These are phyloP conservation scores for Clavispora asparagi DNA, from an alignment of 805 yeast genomes.

Conservation along the genomic window DNA sequence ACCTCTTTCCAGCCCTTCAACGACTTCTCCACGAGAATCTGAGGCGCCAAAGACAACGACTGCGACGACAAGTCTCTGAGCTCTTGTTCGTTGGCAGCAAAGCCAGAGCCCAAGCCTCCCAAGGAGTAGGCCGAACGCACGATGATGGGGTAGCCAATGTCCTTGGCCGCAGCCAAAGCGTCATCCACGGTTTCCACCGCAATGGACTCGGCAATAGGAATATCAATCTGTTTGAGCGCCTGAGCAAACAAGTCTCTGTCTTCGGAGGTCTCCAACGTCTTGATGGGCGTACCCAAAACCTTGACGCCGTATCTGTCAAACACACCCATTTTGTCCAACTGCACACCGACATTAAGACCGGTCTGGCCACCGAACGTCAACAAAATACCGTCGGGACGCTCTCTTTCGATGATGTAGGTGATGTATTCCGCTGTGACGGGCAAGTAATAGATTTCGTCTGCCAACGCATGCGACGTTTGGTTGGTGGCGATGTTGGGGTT, in stretches of 20 bases:
- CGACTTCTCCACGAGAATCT: constrained; percentile 92
- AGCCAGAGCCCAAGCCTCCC: constrained; percentile 98
- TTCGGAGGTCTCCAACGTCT: constrained; percentile 92
- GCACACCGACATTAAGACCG: constrained; percentile 92
- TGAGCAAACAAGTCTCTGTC: constrained; percentile 95
- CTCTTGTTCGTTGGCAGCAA: constrained; percentile 80
- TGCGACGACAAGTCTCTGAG: constrained; percentile 83
- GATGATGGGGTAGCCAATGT: constrained; percentile 91
- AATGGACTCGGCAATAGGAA: constrained; percentile 94
- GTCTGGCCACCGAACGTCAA: constrained; percentile 99
- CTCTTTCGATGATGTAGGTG: constrained; percentile 91
- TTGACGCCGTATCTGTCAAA: constrained; percentile 86
- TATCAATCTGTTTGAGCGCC: constrained; percentile 90
- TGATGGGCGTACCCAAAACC: constrained; percentile 96
- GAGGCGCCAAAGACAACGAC: constrained; percentile 87
- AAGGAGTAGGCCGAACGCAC: constrained; percentile 96
- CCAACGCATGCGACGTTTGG: constrained; percentile 91
- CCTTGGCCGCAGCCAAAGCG: constrained; percentile 83
- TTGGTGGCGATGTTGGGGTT: constrained; percentile 97
- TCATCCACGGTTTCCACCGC: constrained; percentile 94
- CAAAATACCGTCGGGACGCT: constrained; percentile 92
- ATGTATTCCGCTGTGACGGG: constrained; percentile 98
- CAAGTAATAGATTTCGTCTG: constrained; percentile 90
- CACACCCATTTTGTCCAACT: constrained; percentile 90
- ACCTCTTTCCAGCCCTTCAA: constrained; percentile 99